Percentiles rank a stretch among this genome's conserved stretches.
These are phyloP conservation scores for Syncephalis fuscata DNA, from an alignment of 371 early-diverging fungal genomes.

Conservation along the genomic window DNA sequence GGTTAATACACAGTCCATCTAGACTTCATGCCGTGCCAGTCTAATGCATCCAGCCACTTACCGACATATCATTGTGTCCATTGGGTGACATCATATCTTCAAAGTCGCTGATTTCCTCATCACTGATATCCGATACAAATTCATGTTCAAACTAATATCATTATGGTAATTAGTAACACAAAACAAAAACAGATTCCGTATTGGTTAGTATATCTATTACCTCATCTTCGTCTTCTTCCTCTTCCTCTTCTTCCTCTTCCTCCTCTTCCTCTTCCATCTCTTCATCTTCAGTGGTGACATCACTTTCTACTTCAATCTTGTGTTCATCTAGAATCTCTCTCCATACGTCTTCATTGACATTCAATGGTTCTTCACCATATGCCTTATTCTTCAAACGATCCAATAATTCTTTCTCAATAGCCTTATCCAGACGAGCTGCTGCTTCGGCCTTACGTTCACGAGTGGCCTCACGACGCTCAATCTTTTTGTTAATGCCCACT, in stretches of 20 bases:
- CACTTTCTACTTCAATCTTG: conserved; percentile 53
- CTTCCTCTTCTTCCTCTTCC: conserved; percentile 27
- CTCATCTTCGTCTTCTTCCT: too few relatives aligned
- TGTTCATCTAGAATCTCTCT: conserved; percentile 46
- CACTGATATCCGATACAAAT: conserved; percentile 14
- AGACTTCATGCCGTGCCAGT: too few relatives aligned
- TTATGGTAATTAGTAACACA: too few relatives aligned
- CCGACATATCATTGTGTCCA: too few relatives aligned
- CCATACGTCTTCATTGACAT: conserved; percentile 81
- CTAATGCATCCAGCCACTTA: too few relatives aligned
- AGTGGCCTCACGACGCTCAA: conserved; percentile 78
- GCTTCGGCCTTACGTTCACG: conserved; percentile 89
- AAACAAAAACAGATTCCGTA: too few relatives aligned
- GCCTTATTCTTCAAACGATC: conserved; percentile 88
- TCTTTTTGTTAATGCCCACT: conserved; percentile 84
- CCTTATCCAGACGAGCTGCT: conserved; percentile 87
- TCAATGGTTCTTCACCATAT: conserved; percentile 79
- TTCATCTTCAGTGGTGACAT: conserved; percentile 46
- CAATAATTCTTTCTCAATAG: conserved; percentile 95
- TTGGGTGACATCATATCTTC: conserved; percentile 13
- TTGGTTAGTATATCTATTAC: too few relatives aligned
- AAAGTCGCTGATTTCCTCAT: conserved; percentile 17
- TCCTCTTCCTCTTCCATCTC: conserved; percentile 35
- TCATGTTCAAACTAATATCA: conserved; percentile 3
- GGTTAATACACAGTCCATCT: too few relatives aligned